Percentiles rank a stretch among this genome's conserved stretches.
These are phyloP conservation scores for Neurospora tetrasperma DNA, from an alignment of 495 filamentous ascomycete genomes.

Conservation along the genomic window DNA sequence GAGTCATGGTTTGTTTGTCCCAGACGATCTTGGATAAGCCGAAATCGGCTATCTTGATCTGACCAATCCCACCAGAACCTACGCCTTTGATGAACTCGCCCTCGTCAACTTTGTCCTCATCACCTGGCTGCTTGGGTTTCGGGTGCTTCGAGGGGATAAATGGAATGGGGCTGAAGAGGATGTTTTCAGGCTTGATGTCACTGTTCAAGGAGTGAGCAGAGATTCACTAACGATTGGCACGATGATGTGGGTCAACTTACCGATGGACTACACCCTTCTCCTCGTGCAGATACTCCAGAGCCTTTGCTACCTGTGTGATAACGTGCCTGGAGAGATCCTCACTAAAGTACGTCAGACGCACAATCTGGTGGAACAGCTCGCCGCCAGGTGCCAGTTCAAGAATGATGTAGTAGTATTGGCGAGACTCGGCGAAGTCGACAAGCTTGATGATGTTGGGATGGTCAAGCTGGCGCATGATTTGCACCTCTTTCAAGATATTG, in stretches of 20 bases:
- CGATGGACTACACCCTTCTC: constrained; percentile 92
- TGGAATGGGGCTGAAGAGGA: constrained; percentile 80
- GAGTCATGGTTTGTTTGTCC: constrained; percentile 99
- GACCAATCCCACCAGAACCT: constrained; percentile 86
- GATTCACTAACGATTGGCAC: neutral
- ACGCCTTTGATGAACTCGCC: constrained; percentile 80
- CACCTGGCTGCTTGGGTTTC: constrained; percentile 67
- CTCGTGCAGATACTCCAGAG: constrained; percentile 89
- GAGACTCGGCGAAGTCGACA: constrained; percentile 85
- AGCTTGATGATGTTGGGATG: constrained; percentile 93
- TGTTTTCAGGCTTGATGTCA: constrained; percentile 97
- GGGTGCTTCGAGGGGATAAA: constrained; percentile 72
- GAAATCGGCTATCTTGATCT: constrained; percentile 96
- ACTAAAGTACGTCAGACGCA: constrained; percentile 95
- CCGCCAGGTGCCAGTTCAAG: constrained; percentile 92
- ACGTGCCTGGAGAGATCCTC: constrained; percentile 92
- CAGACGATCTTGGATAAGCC: constrained; percentile 95
- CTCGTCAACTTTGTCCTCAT: constrained; percentile 96
- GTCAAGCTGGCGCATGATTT: constrained; percentile 94
- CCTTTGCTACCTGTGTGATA: constrained; percentile 85
- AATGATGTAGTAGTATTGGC: constrained; percentile 94
- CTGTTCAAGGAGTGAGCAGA: constrained; percentile 34
- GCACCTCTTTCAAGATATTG: constrained; percentile 96
- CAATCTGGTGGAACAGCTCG: constrained; percentile 97
- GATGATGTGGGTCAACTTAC: constrained; percentile 40